Conservation (phyloP, 768 basidiomycete genomes). For the Phlebiopsis flavidoalba region DNA sequence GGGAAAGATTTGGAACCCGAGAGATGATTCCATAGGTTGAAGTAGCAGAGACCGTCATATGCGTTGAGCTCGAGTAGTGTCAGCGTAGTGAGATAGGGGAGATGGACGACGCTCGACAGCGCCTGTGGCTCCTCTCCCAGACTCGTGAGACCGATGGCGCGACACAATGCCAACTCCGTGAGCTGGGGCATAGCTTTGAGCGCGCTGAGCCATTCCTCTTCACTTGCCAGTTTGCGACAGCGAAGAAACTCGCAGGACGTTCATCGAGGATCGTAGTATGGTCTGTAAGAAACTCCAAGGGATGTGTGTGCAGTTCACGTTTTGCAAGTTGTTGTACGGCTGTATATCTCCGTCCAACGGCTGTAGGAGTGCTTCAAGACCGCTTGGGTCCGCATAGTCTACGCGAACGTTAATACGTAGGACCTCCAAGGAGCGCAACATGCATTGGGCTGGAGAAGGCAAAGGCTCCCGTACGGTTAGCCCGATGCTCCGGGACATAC, state of each 20-base stretch:
- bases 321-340: background rate
- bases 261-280: background rate
- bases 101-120: too few relatives aligned
- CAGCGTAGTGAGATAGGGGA: background rate
- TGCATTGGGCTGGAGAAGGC: background rate
- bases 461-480: too few relatives aligned
- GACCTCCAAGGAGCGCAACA: background rate
- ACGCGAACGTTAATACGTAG: background rate
- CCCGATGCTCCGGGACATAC: too few relatives aligned
- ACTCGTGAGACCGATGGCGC: background rate
- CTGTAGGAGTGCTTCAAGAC: too few relatives aligned
- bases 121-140: too few relatives aligned
- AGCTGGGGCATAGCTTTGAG: background rate
- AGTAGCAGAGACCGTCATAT: background rate
- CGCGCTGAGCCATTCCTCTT: background rate
- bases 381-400: too few relatives aligned
- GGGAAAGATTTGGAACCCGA: background rate
- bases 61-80: background rate
- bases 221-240: background rate
- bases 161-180: background rate
- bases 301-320: background rate
- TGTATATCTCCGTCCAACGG: background rate
- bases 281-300: background rate
- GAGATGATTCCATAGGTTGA: background rate
- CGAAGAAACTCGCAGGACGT: background rate